Conservation (phyloP, 2,329 filamentous ascomycete genomes). For the Epichloe scottii region DNA sequence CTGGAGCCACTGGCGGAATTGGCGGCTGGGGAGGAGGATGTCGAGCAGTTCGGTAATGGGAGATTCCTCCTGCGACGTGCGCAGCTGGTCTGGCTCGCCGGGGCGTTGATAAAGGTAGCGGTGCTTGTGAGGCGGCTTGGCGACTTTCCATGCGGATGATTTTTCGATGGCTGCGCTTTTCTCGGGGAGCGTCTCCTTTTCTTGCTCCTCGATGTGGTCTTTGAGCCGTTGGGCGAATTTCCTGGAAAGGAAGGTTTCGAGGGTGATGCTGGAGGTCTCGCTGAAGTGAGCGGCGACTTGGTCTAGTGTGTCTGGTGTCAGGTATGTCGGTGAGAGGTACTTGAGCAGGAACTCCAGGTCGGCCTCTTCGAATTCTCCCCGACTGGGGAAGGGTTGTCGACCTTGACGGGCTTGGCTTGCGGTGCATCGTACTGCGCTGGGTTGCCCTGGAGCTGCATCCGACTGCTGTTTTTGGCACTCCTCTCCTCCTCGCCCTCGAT, state of each 20-base stretch:
- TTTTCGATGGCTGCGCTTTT: constrained; percentile 44
- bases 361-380: constrained; percentile 54
- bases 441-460: constrained; percentile 86
- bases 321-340: constrained; percentile 80
- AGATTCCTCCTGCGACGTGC: constrained; percentile 29
- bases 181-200: constrained; percentile 34
- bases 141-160: constrained; percentile 56
- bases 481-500: constrained; percentile 79
- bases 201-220: constrained; percentile 55
- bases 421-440: constrained; percentile 82
- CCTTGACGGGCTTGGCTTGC: constrained; percentile 42
- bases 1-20: constrained; percentile 84
- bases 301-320: constrained; percentile 83
- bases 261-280: constrained; percentile 70
- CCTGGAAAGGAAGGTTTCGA: constrained; percentile 64
- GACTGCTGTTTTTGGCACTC: constrained; percentile 75
- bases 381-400: constrained; percentile 29
- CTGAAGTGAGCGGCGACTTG: constrained; percentile 69
- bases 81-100: constrained; percentile 24
- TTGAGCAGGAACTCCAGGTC: constrained; percentile 85
- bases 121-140: constrained; percentile 87
- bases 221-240: constrained; percentile 66
- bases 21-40: constrained; percentile 66
- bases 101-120: constrained; percentile 72
- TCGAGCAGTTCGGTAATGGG: constrained; percentile 70